Conservation (phyloP, 495 filamentous ascomycete genomes). For the Niebla homalea region DNA sequence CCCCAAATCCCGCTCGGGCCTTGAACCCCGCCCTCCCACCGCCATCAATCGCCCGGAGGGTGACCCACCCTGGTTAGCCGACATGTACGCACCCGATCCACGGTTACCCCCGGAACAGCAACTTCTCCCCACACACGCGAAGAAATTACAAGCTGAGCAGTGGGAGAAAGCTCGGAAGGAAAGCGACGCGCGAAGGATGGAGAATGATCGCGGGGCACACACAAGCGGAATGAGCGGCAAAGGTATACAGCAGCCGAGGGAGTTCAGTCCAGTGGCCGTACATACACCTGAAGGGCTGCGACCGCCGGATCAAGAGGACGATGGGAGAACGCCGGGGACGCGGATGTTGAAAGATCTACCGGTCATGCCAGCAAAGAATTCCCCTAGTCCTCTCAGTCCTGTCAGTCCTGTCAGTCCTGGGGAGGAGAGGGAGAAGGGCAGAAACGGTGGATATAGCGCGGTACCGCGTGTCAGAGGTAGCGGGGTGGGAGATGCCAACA, state of each 20-base stretch:
- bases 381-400: background rate
- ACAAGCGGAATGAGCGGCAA: background rate
- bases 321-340: background rate
- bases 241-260: background rate
- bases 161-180: constrained; percentile 54
- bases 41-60: constrained; percentile 72
- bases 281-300: constrained; percentile 10
- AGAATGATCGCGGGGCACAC: background rate
- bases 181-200: background rate
- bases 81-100: constrained; percentile 92
- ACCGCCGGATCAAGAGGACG: background rate
- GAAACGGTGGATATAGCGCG: constrained; percentile 29
- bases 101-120: constrained; percentile 90
- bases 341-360: constrained; percentile 18
- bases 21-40: constrained; percentile 43
- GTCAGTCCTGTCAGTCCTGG: background rate
- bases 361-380: constrained; percentile 12
- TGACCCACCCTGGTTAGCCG: constrained; percentile 87
- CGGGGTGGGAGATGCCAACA: constrained; percentile 24
- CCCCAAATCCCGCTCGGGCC: constrained; percentile 50
- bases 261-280: constrained; percentile 9
- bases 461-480: constrained; percentile 40
- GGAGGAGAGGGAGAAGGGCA: background rate
- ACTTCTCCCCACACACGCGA: constrained; percentile 86
- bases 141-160: constrained; percentile 81